Conservation (phyloP, 202 grass and related monocot genomes). For the Eragrostis tef region DNA sequence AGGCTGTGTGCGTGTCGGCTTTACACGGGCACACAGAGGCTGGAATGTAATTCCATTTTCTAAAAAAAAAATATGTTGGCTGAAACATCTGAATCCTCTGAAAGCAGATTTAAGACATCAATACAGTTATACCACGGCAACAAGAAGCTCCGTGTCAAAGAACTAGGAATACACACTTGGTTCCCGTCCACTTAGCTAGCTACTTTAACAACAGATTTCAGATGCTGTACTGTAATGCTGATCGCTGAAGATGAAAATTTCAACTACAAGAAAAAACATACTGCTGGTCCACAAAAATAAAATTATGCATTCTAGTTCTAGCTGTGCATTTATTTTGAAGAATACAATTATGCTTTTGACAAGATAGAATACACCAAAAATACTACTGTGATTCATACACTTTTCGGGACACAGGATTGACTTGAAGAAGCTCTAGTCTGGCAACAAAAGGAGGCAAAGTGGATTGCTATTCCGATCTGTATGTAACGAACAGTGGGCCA, state of each 20-base stretch:
- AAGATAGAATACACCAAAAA: neutral
- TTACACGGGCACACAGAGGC: no score
- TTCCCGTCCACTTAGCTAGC: neutral
- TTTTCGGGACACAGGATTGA: neutral
- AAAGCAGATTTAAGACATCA: slow-evolving; percentile 13
- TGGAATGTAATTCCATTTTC: no score
- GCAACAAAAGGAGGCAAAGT: slow-evolving; percentile 29
- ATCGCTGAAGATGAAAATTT: neutral
- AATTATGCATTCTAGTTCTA: neutral
- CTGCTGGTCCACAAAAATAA: neutral
- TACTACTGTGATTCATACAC: neutral
- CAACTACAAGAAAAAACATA: neutral
- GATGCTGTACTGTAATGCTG: neutral
- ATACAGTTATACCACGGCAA: neutral
- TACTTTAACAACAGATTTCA: neutral
- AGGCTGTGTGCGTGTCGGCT: no score
- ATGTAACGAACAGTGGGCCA: neutral
- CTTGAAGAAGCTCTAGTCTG: neutral
- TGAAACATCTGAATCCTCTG: slow-evolving; percentile 12
- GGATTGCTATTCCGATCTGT: neutral
- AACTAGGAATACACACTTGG: neutral
- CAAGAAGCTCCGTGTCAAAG: neutral
- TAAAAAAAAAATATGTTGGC: no score
- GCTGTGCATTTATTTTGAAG: slow-evolving; percentile 6
- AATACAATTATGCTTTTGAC: no score